phyloP scores from a whole-genome alignment of 371 early-diverging fungal species.

The Phascolomyces articulosus region DNA sequence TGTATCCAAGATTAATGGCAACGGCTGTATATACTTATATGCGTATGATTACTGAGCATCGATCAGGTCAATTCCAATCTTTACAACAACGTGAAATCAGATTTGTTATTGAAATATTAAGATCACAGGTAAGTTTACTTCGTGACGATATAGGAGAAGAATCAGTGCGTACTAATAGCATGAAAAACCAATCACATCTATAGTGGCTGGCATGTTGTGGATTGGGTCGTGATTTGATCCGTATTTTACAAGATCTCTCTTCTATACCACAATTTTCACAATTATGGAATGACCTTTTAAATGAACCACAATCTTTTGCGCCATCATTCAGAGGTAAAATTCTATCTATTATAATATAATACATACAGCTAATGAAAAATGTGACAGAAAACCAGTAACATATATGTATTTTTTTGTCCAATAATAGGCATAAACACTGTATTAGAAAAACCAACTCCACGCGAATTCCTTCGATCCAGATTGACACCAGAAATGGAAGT shows the following conservation, averaged over 20 bases:
- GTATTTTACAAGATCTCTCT: constrained; percentile 70
- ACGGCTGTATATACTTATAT: constrained; percentile 62
- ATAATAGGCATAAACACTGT: constrained; percentile 45
- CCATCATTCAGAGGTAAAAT: constrained; percentile 60
- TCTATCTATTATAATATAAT: too few species aligned
- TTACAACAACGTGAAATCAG: constrained; percentile 61
- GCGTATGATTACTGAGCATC: constrained; percentile 65
- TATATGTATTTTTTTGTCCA: background rate
- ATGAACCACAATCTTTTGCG: constrained; percentile 59
- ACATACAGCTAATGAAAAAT: too few species aligned
- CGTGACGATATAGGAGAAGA: too few species aligned
- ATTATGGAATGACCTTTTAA: constrained; percentile 65
- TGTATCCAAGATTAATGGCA: constrained; percentile 55
- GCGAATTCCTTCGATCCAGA: constrained; percentile 61
- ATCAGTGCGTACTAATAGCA: too few species aligned
- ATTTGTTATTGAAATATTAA: constrained; percentile 54
- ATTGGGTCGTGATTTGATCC: constrained; percentile 73
- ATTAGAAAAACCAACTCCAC: constrained; percentile 65
- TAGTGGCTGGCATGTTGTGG: constrained; percentile 62
- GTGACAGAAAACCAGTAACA: too few species aligned
- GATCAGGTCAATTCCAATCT: constrained; percentile 38
- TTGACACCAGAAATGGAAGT: constrained; percentile 77
- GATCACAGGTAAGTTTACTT: constrained; percentile 52
- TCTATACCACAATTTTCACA: constrained; percentile 59
- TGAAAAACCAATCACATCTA: background rate